Conservation (phyloP, 2,329 filamentous ascomycete genomes). For the Arthrobotrys iridis region DNA sequence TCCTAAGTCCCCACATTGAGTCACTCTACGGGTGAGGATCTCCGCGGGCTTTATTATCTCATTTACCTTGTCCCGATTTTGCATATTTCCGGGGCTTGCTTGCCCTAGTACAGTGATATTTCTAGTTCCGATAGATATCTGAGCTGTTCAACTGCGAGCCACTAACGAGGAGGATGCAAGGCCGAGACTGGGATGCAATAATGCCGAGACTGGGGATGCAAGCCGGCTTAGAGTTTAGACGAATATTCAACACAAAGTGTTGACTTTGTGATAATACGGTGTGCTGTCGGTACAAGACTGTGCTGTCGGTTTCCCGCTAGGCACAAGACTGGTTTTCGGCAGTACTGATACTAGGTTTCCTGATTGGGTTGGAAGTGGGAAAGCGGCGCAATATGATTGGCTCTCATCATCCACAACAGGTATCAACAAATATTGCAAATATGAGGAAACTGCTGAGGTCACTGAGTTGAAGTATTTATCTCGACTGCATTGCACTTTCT, state of each 20-base stretch:
- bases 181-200: too few species aligned
- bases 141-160: too few species aligned
- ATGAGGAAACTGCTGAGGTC: background rate
- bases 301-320: too few species aligned
- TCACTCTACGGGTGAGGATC: slow-evolving; percentile 9
- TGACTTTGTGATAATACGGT: slow-evolving; percentile 41
- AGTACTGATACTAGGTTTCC: slow-evolving; percentile 21
- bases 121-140: too few species aligned
- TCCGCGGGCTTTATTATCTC: background rate
- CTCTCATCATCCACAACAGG: background rate
- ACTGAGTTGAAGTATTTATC: too few species aligned
- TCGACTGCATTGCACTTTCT: too few species aligned
- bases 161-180: too few species aligned
- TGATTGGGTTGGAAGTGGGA: slow-evolving; percentile 7
- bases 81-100: background rate
- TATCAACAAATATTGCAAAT: slow-evolving; percentile 12
- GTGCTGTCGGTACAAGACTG: too few species aligned
- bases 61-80: background rate
- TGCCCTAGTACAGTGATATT: background rate
- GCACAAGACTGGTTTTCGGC: too few species aligned
- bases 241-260: slow-evolving; percentile 33
- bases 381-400: slow-evolving; percentile 14
- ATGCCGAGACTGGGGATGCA: background rate
- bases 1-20: slow-evolving; percentile 17
- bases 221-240: background rate